A percentile compares a stretch with the other conserved stretches of the same genome.
These are phyloP conservation scores for Arabis alpina DNA, from an alignment of 345 rosid genomes.

Conservation along the genomic window DNA sequence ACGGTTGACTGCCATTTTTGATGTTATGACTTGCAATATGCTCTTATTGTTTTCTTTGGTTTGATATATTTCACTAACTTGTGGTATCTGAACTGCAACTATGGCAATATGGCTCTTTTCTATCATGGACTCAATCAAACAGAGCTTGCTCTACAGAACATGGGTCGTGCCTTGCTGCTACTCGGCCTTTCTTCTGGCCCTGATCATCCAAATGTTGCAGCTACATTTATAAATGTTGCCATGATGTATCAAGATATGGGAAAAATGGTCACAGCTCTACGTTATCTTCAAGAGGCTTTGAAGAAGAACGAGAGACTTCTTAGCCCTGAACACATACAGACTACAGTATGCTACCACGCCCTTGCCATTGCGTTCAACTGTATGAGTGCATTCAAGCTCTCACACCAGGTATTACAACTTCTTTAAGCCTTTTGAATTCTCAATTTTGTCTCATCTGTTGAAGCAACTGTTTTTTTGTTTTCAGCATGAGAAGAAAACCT, in stretches of 20 bases:
- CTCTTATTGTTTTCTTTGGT: not conserved
- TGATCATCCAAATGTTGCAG: conserved; percentile 99
- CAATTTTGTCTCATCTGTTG: not conserved
- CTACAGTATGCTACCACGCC: conserved; percentile 99
- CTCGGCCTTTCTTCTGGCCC: conserved; percentile 94
- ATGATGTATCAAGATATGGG: conserved; percentile 99
- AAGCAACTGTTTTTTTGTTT: not conserved
- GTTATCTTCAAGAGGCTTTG: conserved; percentile 98
- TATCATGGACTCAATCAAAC: conserved; percentile 96
- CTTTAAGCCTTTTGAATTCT: conserved; percentile 10
- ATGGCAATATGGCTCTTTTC: conserved; percentile 99
- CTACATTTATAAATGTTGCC: conserved; percentile 96
- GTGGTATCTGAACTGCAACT: conserved; percentile 53
- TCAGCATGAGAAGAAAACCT: conserved; percentile 98
- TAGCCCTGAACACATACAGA: conserved; percentile 93
- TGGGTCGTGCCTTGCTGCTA: conserved; percentile 92
- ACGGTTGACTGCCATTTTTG: not conserved
- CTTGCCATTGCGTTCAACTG: conserved; percentile 98
- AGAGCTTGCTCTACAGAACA: conserved; percentile 92
- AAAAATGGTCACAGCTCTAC: conserved; percentile 96
- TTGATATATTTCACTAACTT: not conserved
- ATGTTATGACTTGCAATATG: not conserved
- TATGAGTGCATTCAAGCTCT: conserved; percentile 95
- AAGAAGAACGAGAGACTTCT: conserved; percentile 94
- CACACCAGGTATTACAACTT: conserved; percentile 70